Base-by-base conservation (phyloP, 2,329 filamentous ascomycete species). In the Rhytidhysteron rufulum region DNA sequence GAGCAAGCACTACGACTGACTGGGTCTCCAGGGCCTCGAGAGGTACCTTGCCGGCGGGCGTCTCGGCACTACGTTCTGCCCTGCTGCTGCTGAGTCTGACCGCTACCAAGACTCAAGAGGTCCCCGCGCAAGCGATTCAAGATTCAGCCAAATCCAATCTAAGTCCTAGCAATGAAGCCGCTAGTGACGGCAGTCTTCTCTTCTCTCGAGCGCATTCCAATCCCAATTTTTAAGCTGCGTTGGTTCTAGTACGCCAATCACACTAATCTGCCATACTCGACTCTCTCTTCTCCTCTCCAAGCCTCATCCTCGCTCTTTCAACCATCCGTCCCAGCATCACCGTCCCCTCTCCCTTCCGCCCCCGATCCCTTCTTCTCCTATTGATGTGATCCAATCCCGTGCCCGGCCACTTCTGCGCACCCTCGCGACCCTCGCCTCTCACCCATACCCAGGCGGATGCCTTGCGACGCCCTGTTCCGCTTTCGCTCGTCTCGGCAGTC, bases 191-290 rank as follows among this genome's bases (percentile, higher is more conserved):
- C 40, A 25, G 33, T 24, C 16, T 9, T 34, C 39, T 7, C 18
- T 19, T 18, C 30, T 30, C 21, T 19, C 30, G 13, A 37, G 35
- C 35, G 18, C 35, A 37, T 37, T 37, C 35, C 35, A 37, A 31
- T 31, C 24, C 20, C 24, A 37, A 38, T 24, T 25, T 39, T 25
- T 15, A 37, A 27, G 13, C 35, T 15, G 13, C 29, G 17, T 39
- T 31, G 17, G 17, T 31, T 39, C 19, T 15, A 17, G 20, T 18
- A 34, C 38, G 31, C 38, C 38, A 40, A 34, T 40, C 39, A 37
- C 40, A n/a, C 37, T 39, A 39, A 43, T 40, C 41, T 30, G 15
- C 35, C 34, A n/a, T 34, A 29, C 31, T 30, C 37, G 22, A 16
- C 31, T 31, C 41, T 34, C 29, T 34, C 29, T 21, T 30, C 37